Conservation (phyloP, 257 asterid genomes). For the Gentiana dahurica region DNA sequence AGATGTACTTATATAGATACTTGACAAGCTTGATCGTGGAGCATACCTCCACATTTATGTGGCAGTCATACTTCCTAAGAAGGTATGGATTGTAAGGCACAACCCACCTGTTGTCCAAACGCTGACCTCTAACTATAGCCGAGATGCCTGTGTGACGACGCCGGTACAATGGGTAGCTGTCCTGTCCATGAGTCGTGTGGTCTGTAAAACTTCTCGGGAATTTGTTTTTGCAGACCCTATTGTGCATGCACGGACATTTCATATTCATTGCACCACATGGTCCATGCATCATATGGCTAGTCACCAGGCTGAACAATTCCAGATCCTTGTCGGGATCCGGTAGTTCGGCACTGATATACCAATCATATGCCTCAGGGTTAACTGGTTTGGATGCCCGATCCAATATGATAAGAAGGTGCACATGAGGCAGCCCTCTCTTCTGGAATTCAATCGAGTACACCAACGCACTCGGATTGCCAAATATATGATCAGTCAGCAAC, state of each 20-base stretch:
- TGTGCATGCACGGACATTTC: neutral
- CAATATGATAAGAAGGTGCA: neutral
- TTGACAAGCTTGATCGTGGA: neutral
- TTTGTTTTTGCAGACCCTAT: neutral
- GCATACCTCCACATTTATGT: neutral
- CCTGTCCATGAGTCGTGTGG: neutral
- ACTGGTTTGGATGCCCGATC: neutral
- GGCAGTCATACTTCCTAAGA: neutral
- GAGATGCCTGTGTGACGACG: neutral
- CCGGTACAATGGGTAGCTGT: neutral
- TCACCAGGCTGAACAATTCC: neutral
- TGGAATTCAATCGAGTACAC: neutral
- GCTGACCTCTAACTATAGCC: neutral
- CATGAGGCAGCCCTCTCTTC: neutral
- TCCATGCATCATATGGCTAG: conserved; percentile 6
- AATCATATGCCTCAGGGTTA: neutral
- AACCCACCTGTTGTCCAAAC: neutral
- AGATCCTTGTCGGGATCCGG: neutral
- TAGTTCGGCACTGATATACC: neutral
- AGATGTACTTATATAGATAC: neutral
- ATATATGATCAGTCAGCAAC: neutral
- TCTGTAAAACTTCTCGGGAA: neutral
- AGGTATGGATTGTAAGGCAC: neutral
- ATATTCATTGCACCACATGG: conserved; percentile 3
- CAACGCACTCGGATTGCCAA: neutral